Evolutionary conservation across 345 rosid species (phyloP), one percentile per base, ranked within the genome.

Genomic region (Cardamine resedifolia): DNA sequence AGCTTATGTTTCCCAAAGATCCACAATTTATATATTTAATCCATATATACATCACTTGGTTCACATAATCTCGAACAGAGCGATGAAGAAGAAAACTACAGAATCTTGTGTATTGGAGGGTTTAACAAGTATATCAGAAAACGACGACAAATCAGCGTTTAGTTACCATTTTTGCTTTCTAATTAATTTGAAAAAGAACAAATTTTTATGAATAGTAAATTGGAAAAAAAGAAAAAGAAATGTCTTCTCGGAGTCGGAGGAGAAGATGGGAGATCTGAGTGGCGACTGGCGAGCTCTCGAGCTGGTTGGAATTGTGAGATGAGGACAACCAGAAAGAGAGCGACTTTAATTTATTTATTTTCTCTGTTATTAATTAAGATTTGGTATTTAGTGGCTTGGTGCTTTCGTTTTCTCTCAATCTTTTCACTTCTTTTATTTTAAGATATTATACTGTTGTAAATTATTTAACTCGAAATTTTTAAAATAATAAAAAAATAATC

Each of bases 71-170:
- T 80, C 34, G 86, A 69, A 59, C 78, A 70, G 75, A 61, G 86
- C 70, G 81, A 73, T 12, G 72, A 74, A 70, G 78, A 68, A 66
- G 41, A 71, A 56, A 71, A 51, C 72, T 74, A 78, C 79, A 80
- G 80, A 84, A 76, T 43, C 66, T 24, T 58, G 20, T 60, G n/a
- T 49, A 71, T 75, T 70, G 61, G 68, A 63, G 34, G 2, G 56
- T 77, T 77, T 73, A 58, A 58, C 68, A 78, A 69, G 79, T 57
- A 74, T 72, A 74, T 72, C 15, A 61, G 71, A 74, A 80, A 78
- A 85, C 81, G 85, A 84, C 90, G 84, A 83, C 59, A 66, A 57
- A 73, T 71, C 51, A 85, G 77, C 52, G 72, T 43, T 50, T 65
- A 73, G 73, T 81, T 58, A 52, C 74, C 77, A 78, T 74, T 57